Evolutionary conservation across 1,139 yeast species (phyloP).

Genomic region (Nakaseomyces glabratus): DNA sequence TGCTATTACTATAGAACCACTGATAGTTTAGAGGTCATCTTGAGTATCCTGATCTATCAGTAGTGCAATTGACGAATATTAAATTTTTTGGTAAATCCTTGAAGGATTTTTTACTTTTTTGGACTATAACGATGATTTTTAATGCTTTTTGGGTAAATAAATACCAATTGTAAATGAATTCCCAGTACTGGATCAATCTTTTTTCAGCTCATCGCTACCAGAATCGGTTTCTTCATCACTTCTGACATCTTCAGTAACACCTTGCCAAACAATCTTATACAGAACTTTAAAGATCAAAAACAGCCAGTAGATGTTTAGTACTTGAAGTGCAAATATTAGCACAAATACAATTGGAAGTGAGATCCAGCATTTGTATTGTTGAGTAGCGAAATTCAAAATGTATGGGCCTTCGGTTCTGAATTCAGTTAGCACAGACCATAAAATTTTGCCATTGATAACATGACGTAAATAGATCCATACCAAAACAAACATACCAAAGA

Average conservation of each 20-base stretch:
- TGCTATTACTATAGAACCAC: too few species aligned
- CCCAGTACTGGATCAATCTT: too few species aligned
- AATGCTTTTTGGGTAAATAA: too few species aligned
- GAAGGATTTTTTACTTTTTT: too few species aligned
- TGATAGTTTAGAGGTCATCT: too few species aligned
- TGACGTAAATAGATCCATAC: slow-evolving; percentile 85
- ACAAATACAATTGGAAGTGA: slow-evolving; percentile 79
- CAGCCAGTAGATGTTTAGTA: slow-evolving; percentile 81
- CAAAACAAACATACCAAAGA: slow-evolving; percentile 54
- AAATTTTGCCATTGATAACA: slow-evolving; percentile 61
- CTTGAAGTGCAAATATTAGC: slow-evolving; percentile 65
- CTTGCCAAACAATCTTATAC: slow-evolving; percentile 45
- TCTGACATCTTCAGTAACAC: slow-evolving; percentile 66
- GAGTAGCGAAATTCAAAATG: slow-evolving; percentile 73
- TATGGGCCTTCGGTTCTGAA: slow-evolving; percentile 73
- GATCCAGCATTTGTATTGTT: slow-evolving; percentile 90
- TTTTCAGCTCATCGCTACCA: slow-evolving; percentile 39
- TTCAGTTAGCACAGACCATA: slow-evolving; percentile 80
- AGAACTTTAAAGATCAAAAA: slow-evolving; percentile 67
- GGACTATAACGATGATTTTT: too few species aligned
- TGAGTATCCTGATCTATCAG: too few species aligned
- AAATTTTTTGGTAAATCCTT: too few species aligned
- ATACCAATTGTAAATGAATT: too few species aligned
- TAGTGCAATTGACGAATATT: too few species aligned
- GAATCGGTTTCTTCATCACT: slow-evolving; percentile 53